Evolutionary conservation across 2,329 filamentous ascomycete genomes (phyloP).

Genomic region (Colletotrichum spinosum): DNA sequence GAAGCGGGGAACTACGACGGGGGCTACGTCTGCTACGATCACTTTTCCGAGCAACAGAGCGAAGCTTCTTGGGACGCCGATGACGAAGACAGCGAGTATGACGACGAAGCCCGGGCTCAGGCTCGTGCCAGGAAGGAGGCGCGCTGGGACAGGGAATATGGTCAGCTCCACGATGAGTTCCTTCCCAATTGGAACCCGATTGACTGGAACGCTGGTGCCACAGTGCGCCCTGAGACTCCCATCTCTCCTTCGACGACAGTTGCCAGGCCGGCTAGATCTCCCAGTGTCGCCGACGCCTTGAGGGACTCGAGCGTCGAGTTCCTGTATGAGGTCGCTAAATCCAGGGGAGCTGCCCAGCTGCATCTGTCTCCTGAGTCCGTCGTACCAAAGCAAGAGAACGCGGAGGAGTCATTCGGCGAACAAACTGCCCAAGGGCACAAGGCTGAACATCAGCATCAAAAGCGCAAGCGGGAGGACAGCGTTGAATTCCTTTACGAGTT

Average conservation of each 20-base stretch:
- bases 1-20: too few relatives aligned
- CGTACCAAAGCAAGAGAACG: neutral
- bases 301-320: conserved; percentile 20
- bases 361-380: neutral
- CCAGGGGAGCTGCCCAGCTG: neutral
- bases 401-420: neutral
- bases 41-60: too few relatives aligned
- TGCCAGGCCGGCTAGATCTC: neutral
- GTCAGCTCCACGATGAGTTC: conserved; percentile 1
- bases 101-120: neutral
- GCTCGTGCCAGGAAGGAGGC: too few relatives aligned
- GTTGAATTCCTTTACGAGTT: conserved; percentile 25
- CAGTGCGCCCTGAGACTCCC: neutral
- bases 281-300: conserved; percentile 4
- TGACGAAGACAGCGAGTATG: neutral
- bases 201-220: conserved; percentile 10
- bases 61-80: too few relatives aligned
- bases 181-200: conserved; percentile 7
- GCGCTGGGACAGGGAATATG: too few relatives aligned
- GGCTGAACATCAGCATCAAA: neutral
- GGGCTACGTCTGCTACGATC: too few relatives aligned
- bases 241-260: conserved; percentile 17
- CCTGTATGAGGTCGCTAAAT: conserved; percentile 6
- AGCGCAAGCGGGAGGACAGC: conserved; percentile 25
- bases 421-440: neutral